Evolutionary conservation across 1,284 basidiomycete genomes (phyloP), one percentile per base, ranked within the genome.

Genomic region (Phenoliferia sp.): DNA sequence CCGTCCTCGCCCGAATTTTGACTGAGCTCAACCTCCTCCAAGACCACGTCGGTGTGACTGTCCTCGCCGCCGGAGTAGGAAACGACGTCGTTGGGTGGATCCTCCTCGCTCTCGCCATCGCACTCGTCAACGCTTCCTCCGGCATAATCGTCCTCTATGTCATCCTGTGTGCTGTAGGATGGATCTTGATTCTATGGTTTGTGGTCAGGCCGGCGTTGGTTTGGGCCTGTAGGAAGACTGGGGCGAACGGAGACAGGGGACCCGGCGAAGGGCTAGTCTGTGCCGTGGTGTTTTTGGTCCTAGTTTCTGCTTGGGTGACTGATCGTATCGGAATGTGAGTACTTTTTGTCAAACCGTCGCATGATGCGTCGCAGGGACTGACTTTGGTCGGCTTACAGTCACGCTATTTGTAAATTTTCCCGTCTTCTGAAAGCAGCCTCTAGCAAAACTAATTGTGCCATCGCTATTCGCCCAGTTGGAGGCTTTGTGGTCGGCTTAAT

Each of bases 31-130:
- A 84, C 79, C 83, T 99, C 2, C 84, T 98, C 64, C 90, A 95
- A 70, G 96, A 93, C 9, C 90, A 88, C 0, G 94, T 99, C 55
- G 96, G 95, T 12, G 88, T 95, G 64, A 88, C 96, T 34, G 92
- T 92, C 4, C 85, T 99, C 4, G 90, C 90, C 1, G 95, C 95
- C 0, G 94, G 95, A 59, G 92, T 98, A 1, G 92, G 89, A 3
- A 97, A 96, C 80, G 94, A 88, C 71, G 83, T 88, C 56, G 83
- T 88, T 64, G 93, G 84, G 32, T 85, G 84, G 84, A 79, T 84
- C 54, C 78, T 85, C 33, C 80, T 86, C 44, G 94, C 94, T 0
- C 82, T 98, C 60, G 90, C 90, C 7, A 89, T 97, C 10, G 90
- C 93, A 0, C 86, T 98, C 55, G 91, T 94, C 69, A 96, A 95